Percentiles rank a stretch among this genome's conserved stretches.
These are phyloP conservation scores for Singerocomus rubriflavus DNA, from an alignment of 1,284 basidiomycete species.

Conservation along the genomic window DNA sequence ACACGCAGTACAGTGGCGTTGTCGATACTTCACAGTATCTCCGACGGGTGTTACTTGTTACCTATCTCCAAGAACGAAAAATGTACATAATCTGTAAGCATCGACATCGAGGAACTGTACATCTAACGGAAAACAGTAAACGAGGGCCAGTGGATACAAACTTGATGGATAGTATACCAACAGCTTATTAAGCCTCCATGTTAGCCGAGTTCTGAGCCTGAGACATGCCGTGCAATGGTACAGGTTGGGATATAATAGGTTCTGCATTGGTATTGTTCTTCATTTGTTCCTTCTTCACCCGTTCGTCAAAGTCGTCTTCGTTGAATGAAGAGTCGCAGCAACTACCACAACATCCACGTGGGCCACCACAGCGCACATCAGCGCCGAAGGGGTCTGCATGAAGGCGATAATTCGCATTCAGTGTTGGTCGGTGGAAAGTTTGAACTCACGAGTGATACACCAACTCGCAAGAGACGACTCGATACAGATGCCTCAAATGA, in stretches of 20 bases:
- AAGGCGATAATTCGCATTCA: not conserved
- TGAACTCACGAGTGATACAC: constrained; percentile 28
- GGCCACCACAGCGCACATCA: constrained; percentile 22
- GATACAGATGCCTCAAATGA: constrained; percentile 16
- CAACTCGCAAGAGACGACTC: constrained; percentile 20
- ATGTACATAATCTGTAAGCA: not conserved
- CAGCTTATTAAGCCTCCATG: constrained; percentile 3
- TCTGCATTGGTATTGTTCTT: constrained; percentile 8
- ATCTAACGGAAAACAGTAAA: not conserved
- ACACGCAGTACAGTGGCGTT: not conserved
- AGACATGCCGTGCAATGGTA: constrained; percentile 23
- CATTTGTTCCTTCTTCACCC: constrained; percentile 22
- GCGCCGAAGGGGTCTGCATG: constrained; percentile 26
- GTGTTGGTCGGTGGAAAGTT: not conserved
- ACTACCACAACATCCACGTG: constrained; percentile 27
- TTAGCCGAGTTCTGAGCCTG: constrained; percentile 1
- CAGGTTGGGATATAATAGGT: constrained; percentile 23
- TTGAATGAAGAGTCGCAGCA: constrained; percentile 32
- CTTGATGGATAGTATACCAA: not conserved
- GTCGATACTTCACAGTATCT: not conserved
- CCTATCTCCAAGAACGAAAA: not conserved
- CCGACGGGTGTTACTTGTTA: not conserved
- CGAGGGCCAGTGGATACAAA: not conserved
- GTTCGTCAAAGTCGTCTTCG: constrained; percentile 32
- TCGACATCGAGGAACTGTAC: not conserved